Evolutionary conservation across 768 basidiomycete species (phyloP), one percentile per base, ranked within the genome.

Genomic region (Rhizopogon vulgaris): DNA sequence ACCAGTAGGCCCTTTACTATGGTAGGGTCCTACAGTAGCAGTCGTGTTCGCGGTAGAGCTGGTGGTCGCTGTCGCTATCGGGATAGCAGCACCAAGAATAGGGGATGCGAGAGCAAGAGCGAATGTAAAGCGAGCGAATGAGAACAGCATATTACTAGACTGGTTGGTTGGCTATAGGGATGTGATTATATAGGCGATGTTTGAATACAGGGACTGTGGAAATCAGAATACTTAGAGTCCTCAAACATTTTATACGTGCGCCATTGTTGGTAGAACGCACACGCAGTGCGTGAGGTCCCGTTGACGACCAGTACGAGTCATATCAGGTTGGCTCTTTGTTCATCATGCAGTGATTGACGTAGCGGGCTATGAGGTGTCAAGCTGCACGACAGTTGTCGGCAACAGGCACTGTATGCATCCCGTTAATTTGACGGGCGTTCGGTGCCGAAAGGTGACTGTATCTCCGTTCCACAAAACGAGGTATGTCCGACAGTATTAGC

Each of bases 1-100:
- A 2, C 58, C 62, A 10, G n/a, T 14, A 6, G 43, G 57, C 8
- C 4, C 7, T 28, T 18, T 7, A 11, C 1, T 1, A 6, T 11
- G 0, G 18, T 12, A 12, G 4, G 12, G 4, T 4, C 4, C 5
- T 28, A 8, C 10, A 11, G 18, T 22, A 32, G 34, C 18, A 32
- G 49, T 28, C 12, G 28, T 15, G 6, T 8, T 32, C 9, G 39
- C 5, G 2, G 54, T 9, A 5, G 45, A 28, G 27, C 17, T 18
- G 0, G 15, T 22, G 11, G 4, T 11, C 3, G 24, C 30, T 28
- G 50, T 49, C 2, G 27, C 4, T 18, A 38, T 10, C 30, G 63
- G 50, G 15, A 61, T 28, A 3, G 52, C 40, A 27, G 46, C 62
- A 43, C 57, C 51, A 30, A 63, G 38, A n/a, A 53, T 49, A 49